Evolutionary conservation across 805 yeast species (phyloP).

Genomic region (Groenewaldozyma salmanticensis): DNA sequence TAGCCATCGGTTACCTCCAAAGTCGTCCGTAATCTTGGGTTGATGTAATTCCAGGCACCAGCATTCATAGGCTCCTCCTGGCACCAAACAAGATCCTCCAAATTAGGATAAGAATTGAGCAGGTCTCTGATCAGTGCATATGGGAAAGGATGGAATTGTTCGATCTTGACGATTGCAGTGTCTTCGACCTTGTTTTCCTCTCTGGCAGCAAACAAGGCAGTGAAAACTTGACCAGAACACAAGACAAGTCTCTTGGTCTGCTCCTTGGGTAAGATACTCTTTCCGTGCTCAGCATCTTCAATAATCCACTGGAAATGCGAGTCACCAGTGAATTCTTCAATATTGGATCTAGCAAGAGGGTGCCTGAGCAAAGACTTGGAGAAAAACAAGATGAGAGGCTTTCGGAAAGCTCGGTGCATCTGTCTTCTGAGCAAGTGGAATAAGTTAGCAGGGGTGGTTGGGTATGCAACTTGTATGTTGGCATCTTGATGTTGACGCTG

Average conservation of each 20-base stretch:
- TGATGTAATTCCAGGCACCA: slow-evolving; percentile 75
- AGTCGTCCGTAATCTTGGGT: slow-evolving; percentile 75
- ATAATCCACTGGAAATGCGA: slow-evolving; percentile 93
- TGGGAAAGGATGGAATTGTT: slow-evolving; percentile 99
- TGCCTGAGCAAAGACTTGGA: slow-evolving; percentile 93
- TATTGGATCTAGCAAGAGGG: slow-evolving; percentile 86
- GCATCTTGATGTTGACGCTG: slow-evolving; percentile 98
- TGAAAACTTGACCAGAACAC: slow-evolving; percentile 88
- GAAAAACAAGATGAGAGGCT: slow-evolving; percentile 71
- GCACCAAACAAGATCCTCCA: slow-evolving; percentile 88
- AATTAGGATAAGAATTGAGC: slow-evolving; percentile 66
- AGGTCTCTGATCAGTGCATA: slow-evolving; percentile 85
- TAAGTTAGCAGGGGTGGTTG: slow-evolving; percentile 93
- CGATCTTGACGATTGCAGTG: slow-evolving; percentile 83
- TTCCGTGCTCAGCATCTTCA: slow-evolving; percentile 83
- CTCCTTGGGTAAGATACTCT: slow-evolving; percentile 61
- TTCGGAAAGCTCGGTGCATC: slow-evolving; percentile 97
- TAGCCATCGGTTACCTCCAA: slow-evolving; percentile 66
- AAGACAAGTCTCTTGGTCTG: slow-evolving; percentile 82
- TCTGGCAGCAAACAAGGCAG: slow-evolving; percentile 86
- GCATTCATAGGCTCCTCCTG: slow-evolving; percentile 99
- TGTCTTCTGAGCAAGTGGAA: slow-evolving; percentile 98
- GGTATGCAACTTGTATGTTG: slow-evolving; percentile 96
- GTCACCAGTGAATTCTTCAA: slow-evolving; percentile 82
- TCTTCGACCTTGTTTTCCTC: slow-evolving; percentile 61